Evolutionary conservation across 805 yeast genomes (phyloP).

Genomic region (Pichia pseudocactophila): DNA sequence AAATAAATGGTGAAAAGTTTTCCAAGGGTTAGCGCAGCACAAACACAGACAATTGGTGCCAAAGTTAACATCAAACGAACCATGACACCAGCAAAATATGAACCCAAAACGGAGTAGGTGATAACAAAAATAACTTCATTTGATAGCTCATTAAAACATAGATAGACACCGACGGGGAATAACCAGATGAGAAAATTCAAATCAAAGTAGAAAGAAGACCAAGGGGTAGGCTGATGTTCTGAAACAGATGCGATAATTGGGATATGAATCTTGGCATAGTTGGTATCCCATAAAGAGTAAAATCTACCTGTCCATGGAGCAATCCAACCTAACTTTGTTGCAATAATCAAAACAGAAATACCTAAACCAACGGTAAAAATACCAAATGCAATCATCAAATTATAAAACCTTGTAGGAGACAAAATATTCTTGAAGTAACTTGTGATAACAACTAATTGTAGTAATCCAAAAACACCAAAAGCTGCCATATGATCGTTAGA

Average conservation of each 20-base stretch:
- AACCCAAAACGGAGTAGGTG: slow-evolving; percentile 85
- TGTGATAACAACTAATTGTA: slow-evolving; percentile 85
- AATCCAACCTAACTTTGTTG: slow-evolving; percentile 86
- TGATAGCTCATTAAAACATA: slow-evolving; percentile 79
- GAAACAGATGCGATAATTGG: slow-evolving; percentile 98
- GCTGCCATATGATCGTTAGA: slow-evolving; percentile 99
- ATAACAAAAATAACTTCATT: slow-evolving; percentile 92
- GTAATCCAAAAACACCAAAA: slow-evolving; percentile 89
- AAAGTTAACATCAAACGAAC: slow-evolving; percentile 93
- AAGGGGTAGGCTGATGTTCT: slow-evolving; percentile 99
- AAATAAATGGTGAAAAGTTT: slow-evolving; percentile 75
- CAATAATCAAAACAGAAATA: slow-evolving; percentile 57
- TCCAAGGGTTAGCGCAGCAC: slow-evolving; percentile 83
- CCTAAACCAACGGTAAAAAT: slow-evolving; percentile 52
- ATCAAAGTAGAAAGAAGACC: slow-evolving; percentile 98
- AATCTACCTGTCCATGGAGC: slow-evolving; percentile 99
- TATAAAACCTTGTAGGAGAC: slow-evolving; percentile 62
- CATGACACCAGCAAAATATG: slow-evolving; percentile 99
- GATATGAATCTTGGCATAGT: slow-evolving; percentile 93
- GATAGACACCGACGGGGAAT: slow-evolving; percentile 95
- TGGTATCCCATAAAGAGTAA: slow-evolving; percentile 97
- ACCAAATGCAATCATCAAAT: slow-evolving; percentile 55
- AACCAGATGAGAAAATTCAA: slow-evolving; percentile 90
- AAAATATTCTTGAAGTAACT: slow-evolving; percentile 69
- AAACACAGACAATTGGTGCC: slow-evolving; percentile 92